Base-by-base conservation (phyloP, 1,284 basidiomycete species). In the Tilletia indica region DNA sequence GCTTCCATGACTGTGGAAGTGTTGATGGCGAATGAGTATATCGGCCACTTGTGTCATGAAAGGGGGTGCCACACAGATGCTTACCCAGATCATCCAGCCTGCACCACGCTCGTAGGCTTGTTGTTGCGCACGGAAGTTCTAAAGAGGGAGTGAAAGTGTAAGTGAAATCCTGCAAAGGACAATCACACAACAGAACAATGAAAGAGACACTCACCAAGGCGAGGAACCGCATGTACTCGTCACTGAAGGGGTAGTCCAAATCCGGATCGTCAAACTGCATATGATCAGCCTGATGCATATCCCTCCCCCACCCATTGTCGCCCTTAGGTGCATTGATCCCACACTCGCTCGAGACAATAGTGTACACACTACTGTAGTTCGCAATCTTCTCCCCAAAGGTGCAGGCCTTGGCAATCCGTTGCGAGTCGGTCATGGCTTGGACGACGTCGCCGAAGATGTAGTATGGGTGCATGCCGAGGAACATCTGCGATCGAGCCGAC, bases 71-170 rank as follows among this genome's bases (percentile, higher is more conserved):
- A 54, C 3, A 11, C 14, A 42, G 21, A 3, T 2, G 42, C 88
- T 91, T 12, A 91, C 89, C 91, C 91, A 92, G 82, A 88, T 91
- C 19, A 91, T 86, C 91, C 91, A 93, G 25, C 58, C 38, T 12
- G 69, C 51, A 36, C 56, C 49, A 19, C 73, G 61, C 36, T 64
- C 61, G 61, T 38, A 64, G 36, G 61, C 61, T 19, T 64, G 61
- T 39, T 64, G 61, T 64, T 64, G 61, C 16, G 61, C 61, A 42
- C 61, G 61, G 61, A 64, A 64, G 61, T 64, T 64, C 51, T 54
- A 45, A 14, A 45, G 14, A 45, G 42, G 42, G 42, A 14, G 42
- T 45, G 14, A 45, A 45, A 8, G 14, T 45, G 14, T 8, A 45
- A 9, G 42, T 9, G 42, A 31, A 31, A 31, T 31, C 25, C 25